Percentiles rank a stretch among this genome's conserved stretches.
Evolutionary conservation across 345 rosid species (phyloP).

Genomic region (Diplotaxis tenuifolia): DNA sequence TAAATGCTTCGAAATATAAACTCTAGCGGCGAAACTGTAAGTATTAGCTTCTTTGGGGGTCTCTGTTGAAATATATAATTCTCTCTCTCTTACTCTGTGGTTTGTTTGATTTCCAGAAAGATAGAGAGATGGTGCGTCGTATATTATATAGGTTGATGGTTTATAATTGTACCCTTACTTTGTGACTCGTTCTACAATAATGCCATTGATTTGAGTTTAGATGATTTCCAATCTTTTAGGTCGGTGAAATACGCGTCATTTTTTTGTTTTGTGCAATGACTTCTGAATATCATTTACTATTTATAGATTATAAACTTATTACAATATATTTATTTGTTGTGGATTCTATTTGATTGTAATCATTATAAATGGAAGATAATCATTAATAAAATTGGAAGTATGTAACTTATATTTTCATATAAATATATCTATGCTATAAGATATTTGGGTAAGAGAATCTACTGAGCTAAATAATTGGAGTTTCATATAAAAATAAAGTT

Average conservation of each 20-base stretch:
- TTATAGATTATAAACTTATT: neutral
- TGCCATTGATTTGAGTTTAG: neutral
- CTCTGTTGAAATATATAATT: neutral
- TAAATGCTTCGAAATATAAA: constrained; percentile 1
- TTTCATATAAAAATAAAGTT: neutral
- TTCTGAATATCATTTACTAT: neutral
- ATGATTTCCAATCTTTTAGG: neutral
- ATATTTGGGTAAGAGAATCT: neutral
- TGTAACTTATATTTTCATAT: neutral
- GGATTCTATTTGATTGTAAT: neutral
- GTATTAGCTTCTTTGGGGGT: constrained; percentile 8
- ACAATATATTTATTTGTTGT: neutral
- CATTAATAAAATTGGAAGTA: neutral
- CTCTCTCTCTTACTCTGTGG: neutral
- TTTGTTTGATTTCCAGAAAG: neutral
- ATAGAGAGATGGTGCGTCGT: constrained; percentile 3
- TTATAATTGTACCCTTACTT: constrained; percentile 21
- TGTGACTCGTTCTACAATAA: neutral
- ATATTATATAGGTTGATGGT: constrained; percentile 4
- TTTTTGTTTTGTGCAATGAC: neutral
- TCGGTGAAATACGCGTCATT: neutral
- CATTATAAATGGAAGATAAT: neutral
- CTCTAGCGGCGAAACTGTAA: constrained; percentile 16
- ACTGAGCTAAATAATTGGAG: neutral
- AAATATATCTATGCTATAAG: neutral